Conservation (phyloP, 495 filamentous ascomycete genomes). For the Penicillium riverlandense region DNA sequence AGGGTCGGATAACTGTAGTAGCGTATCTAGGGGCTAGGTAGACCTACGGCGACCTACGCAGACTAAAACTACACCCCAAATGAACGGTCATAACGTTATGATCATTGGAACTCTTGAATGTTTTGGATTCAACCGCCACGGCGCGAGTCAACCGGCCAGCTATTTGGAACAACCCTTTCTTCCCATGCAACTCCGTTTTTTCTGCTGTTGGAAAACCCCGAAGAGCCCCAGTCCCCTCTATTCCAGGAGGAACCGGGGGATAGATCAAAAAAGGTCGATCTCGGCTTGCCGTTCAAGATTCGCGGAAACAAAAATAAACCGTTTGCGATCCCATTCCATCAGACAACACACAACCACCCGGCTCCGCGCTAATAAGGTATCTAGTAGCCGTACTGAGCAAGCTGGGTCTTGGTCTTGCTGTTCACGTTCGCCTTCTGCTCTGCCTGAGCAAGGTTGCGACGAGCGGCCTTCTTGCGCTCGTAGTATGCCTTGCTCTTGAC, state of each 20-base stretch:
- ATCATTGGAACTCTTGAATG: slow-evolving; percentile 37
- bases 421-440: slow-evolving; percentile 87
- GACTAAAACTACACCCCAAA: background rate
- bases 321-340: slow-evolving; percentile 39
- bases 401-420: slow-evolving; percentile 60
- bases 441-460: slow-evolving; percentile 82
- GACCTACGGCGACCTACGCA: too few species aligned
- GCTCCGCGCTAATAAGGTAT: slow-evolving; percentile 36
- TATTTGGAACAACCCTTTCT: slow-evolving; percentile 42
- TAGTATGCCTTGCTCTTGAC: slow-evolving; percentile 99
- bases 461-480: slow-evolving; percentile 94
- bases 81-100: slow-evolving; percentile 19
- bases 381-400: slow-evolving; percentile 70
- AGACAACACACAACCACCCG: slow-evolving; percentile 38
- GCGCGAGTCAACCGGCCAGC: slow-evolving; percentile 39
- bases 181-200: slow-evolving; percentile 38
- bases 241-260: slow-evolving; percentile 20
- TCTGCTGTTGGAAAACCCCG: slow-evolving; percentile 24
- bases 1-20: too few species aligned
- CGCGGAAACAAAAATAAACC: slow-evolving; percentile 36
- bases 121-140: slow-evolving; percentile 46
- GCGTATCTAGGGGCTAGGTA: too few species aligned
- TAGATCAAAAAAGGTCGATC: slow-evolving; percentile 27
- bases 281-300: slow-evolving; percentile 34
- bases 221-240: slow-evolving; percentile 23